Evolutionary conservation across 2,329 filamentous ascomycete species (phyloP), one percentile per base, ranked within the genome.

Genomic region (Phialophora expanda): DNA sequence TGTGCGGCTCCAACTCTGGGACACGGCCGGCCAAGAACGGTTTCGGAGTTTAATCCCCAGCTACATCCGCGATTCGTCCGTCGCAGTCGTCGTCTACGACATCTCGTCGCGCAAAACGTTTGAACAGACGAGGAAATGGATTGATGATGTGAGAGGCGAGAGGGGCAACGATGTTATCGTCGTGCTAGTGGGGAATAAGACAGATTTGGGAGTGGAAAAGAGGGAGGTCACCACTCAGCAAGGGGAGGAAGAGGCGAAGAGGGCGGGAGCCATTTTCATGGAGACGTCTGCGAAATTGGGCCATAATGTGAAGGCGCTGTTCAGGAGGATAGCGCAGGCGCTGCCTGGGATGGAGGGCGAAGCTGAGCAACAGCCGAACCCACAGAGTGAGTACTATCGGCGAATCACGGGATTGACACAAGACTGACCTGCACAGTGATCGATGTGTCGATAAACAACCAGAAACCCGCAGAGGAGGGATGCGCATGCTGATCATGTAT

Each of bases 81-180:
- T 99, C 60, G 96, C 96, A 24, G 96, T 99, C 38, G 96, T 99
- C 38, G 95, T 99, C 67, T 99, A 99, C 82, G 95, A 99, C 79
- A 96, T 99, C 76, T 97, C 93, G 66, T 97, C 95, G 79, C 90
- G 90, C 70, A 97, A 98, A 81, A 96, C 93, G 26, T 99, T 99
- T 84, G 91, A 97, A 78, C 97, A 99, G 81, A 99, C 95, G 62
- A 89, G 93, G 76, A 99, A 99, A 85, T 99, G 96, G 95, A 96
- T 99, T 72, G 95, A 99, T 77, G 95, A 99, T 77, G 95, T 99
- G 65, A 88, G 95, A 69, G 94, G 93, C 59, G 95, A 99, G 83
- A 88, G 95, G 75, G 95, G 95, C 59, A 97, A 96, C 83, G 95
- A 99, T 80, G 96, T 99, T 67, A 99, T 99, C 75, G 98, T 99